phyloP scores from a whole-genome alignment of 148 eudicot species.

The Arbutus unedo region DNA sequence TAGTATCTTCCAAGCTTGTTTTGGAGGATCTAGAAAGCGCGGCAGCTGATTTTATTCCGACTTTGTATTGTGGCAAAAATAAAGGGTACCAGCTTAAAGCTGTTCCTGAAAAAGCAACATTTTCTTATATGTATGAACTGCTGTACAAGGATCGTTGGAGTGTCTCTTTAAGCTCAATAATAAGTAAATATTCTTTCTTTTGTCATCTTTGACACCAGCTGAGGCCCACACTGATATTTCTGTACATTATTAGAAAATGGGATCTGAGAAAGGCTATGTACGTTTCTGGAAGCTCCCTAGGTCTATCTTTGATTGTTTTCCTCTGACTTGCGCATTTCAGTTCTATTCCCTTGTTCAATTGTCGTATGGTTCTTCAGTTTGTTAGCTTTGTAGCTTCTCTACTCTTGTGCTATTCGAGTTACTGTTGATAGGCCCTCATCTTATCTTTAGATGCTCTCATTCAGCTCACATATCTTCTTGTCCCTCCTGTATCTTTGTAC shows the following conservation, averaged over 20 bases:
- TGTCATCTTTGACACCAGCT: neutral
- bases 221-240: neutral
- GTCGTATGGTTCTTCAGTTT: neutral
- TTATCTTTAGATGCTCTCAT: neutral
- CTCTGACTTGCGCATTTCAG: neutral
- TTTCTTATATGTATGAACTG: neutral
- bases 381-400: neutral
- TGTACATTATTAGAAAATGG: neutral
- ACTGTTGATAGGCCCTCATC: neutral
- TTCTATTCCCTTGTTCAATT: neutral
- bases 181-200: neutral
- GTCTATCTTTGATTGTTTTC: neutral
- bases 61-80: neutral
- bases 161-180: neutral
- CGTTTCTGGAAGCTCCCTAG: neutral
- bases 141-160: neutral
- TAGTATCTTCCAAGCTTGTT: neutral
- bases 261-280: constrained; percentile 3
- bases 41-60: neutral
- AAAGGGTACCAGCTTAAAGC: neutral
- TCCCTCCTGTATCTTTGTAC: neutral
- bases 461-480: neutral
- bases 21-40: constrained; percentile 9
- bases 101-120: neutral
- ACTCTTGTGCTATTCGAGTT: neutral